Base-by-base conservation (phyloP, 140 eudicot species). In the Erigeron philadelphicus region DNA sequence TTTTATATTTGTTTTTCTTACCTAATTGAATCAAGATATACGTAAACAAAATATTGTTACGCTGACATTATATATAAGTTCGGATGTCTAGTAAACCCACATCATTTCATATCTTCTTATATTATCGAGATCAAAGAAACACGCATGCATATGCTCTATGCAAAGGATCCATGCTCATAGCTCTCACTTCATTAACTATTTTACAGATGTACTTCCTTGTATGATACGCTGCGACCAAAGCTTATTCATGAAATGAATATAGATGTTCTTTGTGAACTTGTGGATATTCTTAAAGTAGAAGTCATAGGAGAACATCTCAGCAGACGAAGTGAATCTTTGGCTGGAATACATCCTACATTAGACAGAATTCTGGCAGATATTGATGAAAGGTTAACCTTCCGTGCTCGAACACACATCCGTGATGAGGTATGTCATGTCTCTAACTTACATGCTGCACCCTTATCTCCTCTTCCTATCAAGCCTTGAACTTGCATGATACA, bases 241-340 rank as follows among this genome's bases (percentile, higher is more conserved):
- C 86, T 93, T 64, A 87, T 93, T 61, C 98, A 93, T 79, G 98
- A 93, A 79, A 81, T 89, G 56, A 93, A 83, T 80, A 81, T 93
- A 56, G 98, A 93, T 77, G 71, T 82, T 76, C 96, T 93, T 41
- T 93, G 98, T 81, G 98, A 93, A 83, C 98, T 93, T 71, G 95
- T 93, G 82, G 90, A 93, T 70, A 90, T 93, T 80, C 98, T 93
- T 19, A 93, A 89, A 83, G 82, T 89, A 61, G 98, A 93, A 83
- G 96, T 89, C 59, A 82, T 89, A 21, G 96, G 95, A 63, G 98
- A 93, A 78, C 96, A 93, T 67, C 80, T 87, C 56, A 83, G 79
- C 76, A 83, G 96, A 71, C 80, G 90, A 78, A 84, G 87, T 76
- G 96, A 93, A 80, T 88, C 95, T 40, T 83, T 89, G 64, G 90